These are phyloP conservation scores for Colletotrichum zoysiae DNA, from an alignment of 2,329 filamentous ascomycete genomes.

Conservation along the genomic window DNA sequence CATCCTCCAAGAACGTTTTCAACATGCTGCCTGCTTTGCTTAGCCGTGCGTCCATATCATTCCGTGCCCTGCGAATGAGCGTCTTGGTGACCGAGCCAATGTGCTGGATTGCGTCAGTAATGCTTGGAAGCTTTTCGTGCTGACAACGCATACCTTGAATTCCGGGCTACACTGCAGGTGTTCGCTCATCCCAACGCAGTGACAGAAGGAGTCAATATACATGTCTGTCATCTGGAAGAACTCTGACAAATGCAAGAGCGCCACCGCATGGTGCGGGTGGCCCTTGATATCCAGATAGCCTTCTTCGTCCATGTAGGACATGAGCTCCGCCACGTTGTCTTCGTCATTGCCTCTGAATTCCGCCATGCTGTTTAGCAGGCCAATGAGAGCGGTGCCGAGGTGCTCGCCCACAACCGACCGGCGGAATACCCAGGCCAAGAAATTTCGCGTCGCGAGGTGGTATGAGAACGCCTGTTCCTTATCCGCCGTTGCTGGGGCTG, in stretches of 20 bases:
- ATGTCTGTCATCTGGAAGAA: constrained; percentile 71
- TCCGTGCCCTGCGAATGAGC: constrained; percentile 72
- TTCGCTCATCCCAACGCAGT: constrained; percentile 83
- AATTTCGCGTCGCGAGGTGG: constrained; percentile 78
- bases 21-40: constrained; percentile 69
- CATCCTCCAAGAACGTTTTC: constrained; percentile 76
- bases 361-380: constrained; percentile 74
- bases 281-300: constrained; percentile 77
- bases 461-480: constrained; percentile 69
- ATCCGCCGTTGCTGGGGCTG: constrained; percentile 67
- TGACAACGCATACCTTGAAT: constrained; percentile 65
- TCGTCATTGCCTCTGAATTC: constrained; percentile 67
- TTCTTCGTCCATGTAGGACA: constrained; percentile 75
- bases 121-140: neutral
- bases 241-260: constrained; percentile 76
- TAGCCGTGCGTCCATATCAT: constrained; percentile 76
- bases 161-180: constrained; percentile 68
- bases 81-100: constrained; percentile 68
- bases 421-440: constrained; percentile 78
- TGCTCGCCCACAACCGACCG: constrained; percentile 76
- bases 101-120: constrained; percentile 53
- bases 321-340: constrained; percentile 71
- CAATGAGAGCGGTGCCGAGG: constrained; percentile 73
- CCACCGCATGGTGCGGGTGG: constrained; percentile 76
- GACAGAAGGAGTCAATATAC: constrained; percentile 80